A percentile compares a stretch with the other conserved stretches of the same genome.
phyloP scores from a whole-genome alignment of 2,329 filamentous ascomycete genomes.

The Trichoderma atroviride region DNA sequence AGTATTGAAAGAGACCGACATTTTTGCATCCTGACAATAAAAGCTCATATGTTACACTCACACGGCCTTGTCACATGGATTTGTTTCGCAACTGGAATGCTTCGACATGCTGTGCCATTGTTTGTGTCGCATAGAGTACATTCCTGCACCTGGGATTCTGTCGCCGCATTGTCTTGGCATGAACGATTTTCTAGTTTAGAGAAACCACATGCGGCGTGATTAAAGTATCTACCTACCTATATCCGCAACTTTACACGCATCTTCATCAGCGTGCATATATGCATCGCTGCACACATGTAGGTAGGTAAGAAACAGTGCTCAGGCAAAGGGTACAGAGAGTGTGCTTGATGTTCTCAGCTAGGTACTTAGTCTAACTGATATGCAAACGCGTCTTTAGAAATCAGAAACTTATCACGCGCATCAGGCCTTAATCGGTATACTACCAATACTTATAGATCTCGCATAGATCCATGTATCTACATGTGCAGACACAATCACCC shows the following conservation, averaged over 20 bases:
- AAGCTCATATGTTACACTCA: not conserved
- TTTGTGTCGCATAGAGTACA: not conserved
- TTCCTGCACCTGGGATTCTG: not conserved
- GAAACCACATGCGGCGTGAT: not conserved
- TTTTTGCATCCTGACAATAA: not conserved
- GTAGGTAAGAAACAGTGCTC: not conserved
- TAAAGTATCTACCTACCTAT: not conserved
- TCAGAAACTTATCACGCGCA: not conserved
- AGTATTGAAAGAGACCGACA: not conserved
- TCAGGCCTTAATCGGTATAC: not conserved
- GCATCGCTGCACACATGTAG: not conserved
- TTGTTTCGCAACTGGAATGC: not conserved
- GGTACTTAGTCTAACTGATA: not conserved
- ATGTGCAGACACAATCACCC: not conserved
- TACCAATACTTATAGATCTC: not conserved
- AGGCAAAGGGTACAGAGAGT: not conserved
- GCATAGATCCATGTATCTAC: not conserved
- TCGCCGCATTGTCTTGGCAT: not conserved
- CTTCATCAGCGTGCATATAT: not conserved
- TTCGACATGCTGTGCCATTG: not conserved
- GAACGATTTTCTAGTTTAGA: not conserved
- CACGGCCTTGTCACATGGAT: not conserved
- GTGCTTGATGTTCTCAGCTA: no score
- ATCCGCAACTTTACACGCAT: not conserved
- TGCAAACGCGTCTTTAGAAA: not conserved